Evolutionary conservation across 2,329 filamentous ascomycete species (phyloP), one percentile per base, ranked within the genome.

Genomic region (Lasiodiplodia hormozganensis): DNA sequence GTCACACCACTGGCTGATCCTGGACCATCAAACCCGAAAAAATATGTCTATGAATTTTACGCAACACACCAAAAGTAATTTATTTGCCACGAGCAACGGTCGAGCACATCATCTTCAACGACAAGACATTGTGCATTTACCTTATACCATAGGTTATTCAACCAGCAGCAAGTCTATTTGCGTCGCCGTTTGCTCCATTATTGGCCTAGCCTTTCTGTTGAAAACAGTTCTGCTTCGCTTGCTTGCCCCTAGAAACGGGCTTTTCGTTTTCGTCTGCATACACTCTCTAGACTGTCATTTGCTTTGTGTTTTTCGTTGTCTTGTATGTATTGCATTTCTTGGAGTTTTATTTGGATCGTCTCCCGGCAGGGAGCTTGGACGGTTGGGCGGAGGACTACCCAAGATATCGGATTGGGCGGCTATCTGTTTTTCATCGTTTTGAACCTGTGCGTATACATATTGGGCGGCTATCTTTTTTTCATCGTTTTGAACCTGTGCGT

Each of bases 171-270:
- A 58, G n/a, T 43, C 7, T 8, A 34, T 16, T n/a, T 31, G 11
- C 18, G 51, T 34, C 28, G 58, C 58, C n/a, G 28, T 21, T 23
- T 18, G 28, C 18, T 28, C 23, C 6, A 38, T 25, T 21, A 31
- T n/a, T 14, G 2, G 31, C 12, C 11, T 28, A 23, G 40, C 18
- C 8, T 49, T 34, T 6, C 14, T 25, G 31, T 18, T 14, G 4
- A 8, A 18, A 31, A 23, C 38, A 28, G 23, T 43, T 62, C 21
- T 62, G n/a, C 43, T 47, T 47, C 43, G 18, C n/a, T 47, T 21
- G 8, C 14, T 60, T 31, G 57, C 38, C 57, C 57, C 43, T 31
- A n/a, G 38, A 47, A 16, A 60, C 23, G 38, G 57, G 57, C 38
- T 25, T 47, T 47, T 43, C 25, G 1, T 47, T 31, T 47, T 60